Base-by-base conservation (phyloP, 1,139 yeast genomes). In the Diutina scorzettiae region DNA sequence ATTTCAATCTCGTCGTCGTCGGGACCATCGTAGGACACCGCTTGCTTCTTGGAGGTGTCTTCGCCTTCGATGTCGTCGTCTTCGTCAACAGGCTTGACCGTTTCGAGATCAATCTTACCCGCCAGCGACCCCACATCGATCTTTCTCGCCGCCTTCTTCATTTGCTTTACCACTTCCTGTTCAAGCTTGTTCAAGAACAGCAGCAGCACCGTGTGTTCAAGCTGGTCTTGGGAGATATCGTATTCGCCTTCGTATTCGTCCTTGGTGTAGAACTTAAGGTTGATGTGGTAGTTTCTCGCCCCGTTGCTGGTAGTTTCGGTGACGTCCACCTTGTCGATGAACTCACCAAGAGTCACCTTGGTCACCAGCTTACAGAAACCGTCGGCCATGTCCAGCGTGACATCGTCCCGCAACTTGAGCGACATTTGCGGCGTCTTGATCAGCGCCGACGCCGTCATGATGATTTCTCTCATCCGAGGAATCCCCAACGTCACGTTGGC, bases 391-490 rank as follows among this genome's bases (percentile, higher is more conserved):
- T 74, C 81, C 60, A 91, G 96, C 43, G 71, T 71, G 45, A 93
- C 93, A 55, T 82, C 93, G 34, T 69, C 66, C 55, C 77, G 69
- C 45, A 93, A 71, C 33, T 97, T 97, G 53, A 93, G 70, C 3
- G 93, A 80, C 98, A 93, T 93, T 65, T 91, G 97, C 43, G 99
- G 99, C 11, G 99, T 93, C 67, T 87, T 86, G 56, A 93, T 93
- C 44, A 84, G 69, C 18, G 96, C 78, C 46, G 96, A 85, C 9
- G 98, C 99, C 16, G 98, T 93, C 98, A 93, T 93, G 59, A 93
- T 89, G 59, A 93, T 93, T 76, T 93, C 99, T 76, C 99, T 82
- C 89, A 93, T 81, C 78, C 99, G 96, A 41, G 99, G 99, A 59
- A 93, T 93, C 82, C 99, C 99, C 57, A 93, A 74, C 1, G 99